Conservation (phyloP, 805 yeast genomes). For the Nematodospora valgi region DNA sequence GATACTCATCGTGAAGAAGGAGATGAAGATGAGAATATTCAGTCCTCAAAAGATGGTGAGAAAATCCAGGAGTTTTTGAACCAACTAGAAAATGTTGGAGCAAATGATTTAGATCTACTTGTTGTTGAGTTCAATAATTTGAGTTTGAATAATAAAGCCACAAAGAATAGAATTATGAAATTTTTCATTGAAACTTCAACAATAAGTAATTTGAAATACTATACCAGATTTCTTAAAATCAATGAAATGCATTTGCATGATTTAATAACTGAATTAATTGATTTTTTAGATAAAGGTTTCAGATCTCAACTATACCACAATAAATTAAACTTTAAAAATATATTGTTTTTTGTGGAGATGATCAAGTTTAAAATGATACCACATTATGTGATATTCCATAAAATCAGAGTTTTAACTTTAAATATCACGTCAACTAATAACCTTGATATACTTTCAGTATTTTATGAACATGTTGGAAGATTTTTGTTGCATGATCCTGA, state of each 20-base stretch:
- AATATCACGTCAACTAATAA: conserved; percentile 52
- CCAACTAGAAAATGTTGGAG: conserved; percentile 42
- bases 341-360: conserved; percentile 68
- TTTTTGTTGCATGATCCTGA: conserved; percentile 57
- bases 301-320: conserved; percentile 55
- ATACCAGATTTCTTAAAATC: conserved; percentile 67
- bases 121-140: conserved; percentile 46
- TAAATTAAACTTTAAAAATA: conserved; percentile 51
- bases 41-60: conserved; percentile 28
- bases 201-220: conserved; percentile 44
- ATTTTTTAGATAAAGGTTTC: conserved; percentile 55
- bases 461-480: conserved; percentile 73
- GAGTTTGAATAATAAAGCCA: conserved; percentile 68
- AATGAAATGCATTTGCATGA: conserved; percentile 48
- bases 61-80: conserved; percentile 41
- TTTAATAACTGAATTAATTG: conserved; percentile 50
- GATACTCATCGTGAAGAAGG: conserved; percentile 11
- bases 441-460: conserved; percentile 63
- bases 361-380: conserved; percentile 75
- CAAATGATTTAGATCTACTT: conserved; percentile 48
- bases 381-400: conserved; percentile 67
- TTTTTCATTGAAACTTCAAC: conserved; percentile 51
- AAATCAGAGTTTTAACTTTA: conserved; percentile 57
- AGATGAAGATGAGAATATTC: conserved; percentile 6
- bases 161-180: conserved; percentile 56